These are phyloP conservation scores for Colletotrichum destructivum DNA, from an alignment of 2,329 filamentous ascomycete species.

Conservation along the genomic window DNA sequence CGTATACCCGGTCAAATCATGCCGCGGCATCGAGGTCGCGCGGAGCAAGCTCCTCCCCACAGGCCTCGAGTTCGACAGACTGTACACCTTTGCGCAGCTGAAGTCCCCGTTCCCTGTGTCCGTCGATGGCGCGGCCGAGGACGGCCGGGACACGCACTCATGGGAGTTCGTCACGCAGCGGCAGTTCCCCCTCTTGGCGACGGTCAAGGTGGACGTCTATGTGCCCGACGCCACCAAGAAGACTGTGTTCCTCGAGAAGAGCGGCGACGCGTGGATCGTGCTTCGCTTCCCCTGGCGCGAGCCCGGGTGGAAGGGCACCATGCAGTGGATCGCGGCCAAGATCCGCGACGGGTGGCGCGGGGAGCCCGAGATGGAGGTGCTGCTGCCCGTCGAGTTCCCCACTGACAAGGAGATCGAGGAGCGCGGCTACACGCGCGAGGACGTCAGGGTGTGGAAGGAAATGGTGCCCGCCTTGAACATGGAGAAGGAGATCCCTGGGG, in stretches of 20 bases:
- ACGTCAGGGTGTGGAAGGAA: constrained; percentile 78
- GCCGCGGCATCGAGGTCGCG: constrained; percentile 80
- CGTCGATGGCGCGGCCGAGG: constrained; percentile 52
- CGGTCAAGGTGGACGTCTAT: constrained; percentile 78
- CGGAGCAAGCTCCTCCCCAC: constrained; percentile 74
- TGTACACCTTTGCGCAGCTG: constrained; percentile 85
- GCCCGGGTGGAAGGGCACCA: constrained; percentile 62
- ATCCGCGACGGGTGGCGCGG: constrained; percentile 64
- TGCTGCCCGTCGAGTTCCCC: constrained; percentile 77
- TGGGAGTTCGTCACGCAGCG: constrained; percentile 83
- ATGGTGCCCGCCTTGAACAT: constrained; percentile 69
- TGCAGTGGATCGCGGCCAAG: constrained; percentile 65
- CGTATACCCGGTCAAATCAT: constrained; percentile 89
- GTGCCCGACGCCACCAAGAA: constrained; percentile 73
- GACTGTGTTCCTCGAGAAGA: constrained; percentile 62
- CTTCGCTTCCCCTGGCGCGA: constrained; percentile 76
- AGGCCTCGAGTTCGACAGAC: constrained; percentile 84
- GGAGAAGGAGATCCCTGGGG: constrained; percentile 70
- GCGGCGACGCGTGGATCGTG: constrained; percentile 72
- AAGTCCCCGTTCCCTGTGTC: constrained; percentile 63
- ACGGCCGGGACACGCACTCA: constrained; percentile 58
- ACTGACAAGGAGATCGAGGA: constrained; percentile 69
- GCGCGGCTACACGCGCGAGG: constrained; percentile 71
- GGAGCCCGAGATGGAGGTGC: constrained; percentile 74
- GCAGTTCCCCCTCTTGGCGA: constrained; percentile 79